Conservation (phyloP, 2,329 filamentous ascomycete species). For the Penicillium paneum region DNA sequence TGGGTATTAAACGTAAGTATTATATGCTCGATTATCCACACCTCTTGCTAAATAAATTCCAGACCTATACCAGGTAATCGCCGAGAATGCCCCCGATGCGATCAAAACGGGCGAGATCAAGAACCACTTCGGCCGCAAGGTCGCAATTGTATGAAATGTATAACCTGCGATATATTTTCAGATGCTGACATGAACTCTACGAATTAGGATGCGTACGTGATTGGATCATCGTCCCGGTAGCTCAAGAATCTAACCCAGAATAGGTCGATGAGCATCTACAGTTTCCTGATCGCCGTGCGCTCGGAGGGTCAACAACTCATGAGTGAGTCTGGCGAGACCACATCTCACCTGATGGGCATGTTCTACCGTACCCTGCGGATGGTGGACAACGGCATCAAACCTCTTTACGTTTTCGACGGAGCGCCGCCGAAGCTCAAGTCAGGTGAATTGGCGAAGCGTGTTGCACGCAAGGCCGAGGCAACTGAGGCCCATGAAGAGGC, state of each 20-base stretch:
- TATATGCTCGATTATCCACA: slow-evolving; percentile 42
- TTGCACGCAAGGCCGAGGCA: slow-evolving; percentile 90
- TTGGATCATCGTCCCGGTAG: slow-evolving; percentile 1
- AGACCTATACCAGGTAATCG: slow-evolving; percentile 76
- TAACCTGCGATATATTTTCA: background rate
- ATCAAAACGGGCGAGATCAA: slow-evolving; percentile 98
- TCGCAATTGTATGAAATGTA: slow-evolving; percentile 70
- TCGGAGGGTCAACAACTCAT: slow-evolving; percentile 95
- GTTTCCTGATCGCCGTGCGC: slow-evolving; percentile 94
- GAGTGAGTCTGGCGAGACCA: slow-evolving; percentile 92
- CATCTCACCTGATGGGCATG: slow-evolving; percentile 98
- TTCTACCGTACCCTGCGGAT: slow-evolving; percentile 98
- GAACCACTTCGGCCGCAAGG: slow-evolving; percentile 96
- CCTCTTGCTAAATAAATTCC: slow-evolving; percentile 43
- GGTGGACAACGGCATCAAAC: slow-evolving; percentile 98
- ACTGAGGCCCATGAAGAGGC: slow-evolving; percentile 88
- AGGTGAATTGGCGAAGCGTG: slow-evolving; percentile 92
- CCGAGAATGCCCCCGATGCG: slow-evolving; percentile 90
- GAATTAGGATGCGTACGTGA: slow-evolving; percentile 56
- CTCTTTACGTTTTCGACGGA: slow-evolving; percentile 95
- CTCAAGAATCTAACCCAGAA: slow-evolving; percentile 16
- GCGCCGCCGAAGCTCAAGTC: slow-evolving; percentile 97
- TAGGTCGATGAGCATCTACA: slow-evolving; percentile 98
- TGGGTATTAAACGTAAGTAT: slow-evolving; percentile 53
- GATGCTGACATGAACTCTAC: slow-evolving; percentile 17